phyloP scores from a whole-genome alignment of 2,329 filamentous ascomycete species.

The Blastomyces emzantsi region DNA sequence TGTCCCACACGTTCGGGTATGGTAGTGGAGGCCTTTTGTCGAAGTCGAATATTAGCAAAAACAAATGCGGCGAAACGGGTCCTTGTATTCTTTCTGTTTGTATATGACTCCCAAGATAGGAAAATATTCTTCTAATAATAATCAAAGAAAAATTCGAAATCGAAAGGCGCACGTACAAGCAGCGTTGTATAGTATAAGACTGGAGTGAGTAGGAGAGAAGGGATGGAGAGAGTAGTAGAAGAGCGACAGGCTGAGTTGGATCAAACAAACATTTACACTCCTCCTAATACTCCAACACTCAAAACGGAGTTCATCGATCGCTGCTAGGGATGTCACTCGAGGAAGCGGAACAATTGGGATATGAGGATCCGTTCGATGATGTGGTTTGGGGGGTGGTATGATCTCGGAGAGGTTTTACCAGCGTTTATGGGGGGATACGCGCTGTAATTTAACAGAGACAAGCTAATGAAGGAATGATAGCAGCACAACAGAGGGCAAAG shows the following conservation, averaged over 20 bases:
- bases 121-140: not conserved
- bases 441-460: not conserved
- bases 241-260: not conserved
- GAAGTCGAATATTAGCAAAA: conserved; percentile 14
- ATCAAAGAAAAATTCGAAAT: not conserved
- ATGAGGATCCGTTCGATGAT: not conserved
- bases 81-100: too few species aligned
- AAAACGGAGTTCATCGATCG: not conserved
- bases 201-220: not conserved
- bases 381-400: not conserved
- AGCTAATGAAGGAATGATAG: not conserved
- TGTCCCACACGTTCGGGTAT: conserved; percentile 14
- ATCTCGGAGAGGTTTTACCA: not conserved
- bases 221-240: not conserved
- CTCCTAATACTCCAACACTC: not conserved
- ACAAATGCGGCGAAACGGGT: too few species aligned
- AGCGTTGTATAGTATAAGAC: not conserved
- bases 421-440: not conserved
- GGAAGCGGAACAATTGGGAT: not conserved
- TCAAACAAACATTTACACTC: conserved; percentile 5
- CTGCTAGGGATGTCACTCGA: not conserved
- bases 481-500: not conserved
- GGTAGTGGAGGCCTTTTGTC: conserved; percentile 13
- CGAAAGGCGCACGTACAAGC: conserved; percentile 1
- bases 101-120: not conserved